A percentile compares a stretch with the other conserved stretches of the same genome.
These are phyloP conservation scores for Solioccasus polychromus DNA, from an alignment of 768 basidiomycete species.

Conservation along the genomic window DNA sequence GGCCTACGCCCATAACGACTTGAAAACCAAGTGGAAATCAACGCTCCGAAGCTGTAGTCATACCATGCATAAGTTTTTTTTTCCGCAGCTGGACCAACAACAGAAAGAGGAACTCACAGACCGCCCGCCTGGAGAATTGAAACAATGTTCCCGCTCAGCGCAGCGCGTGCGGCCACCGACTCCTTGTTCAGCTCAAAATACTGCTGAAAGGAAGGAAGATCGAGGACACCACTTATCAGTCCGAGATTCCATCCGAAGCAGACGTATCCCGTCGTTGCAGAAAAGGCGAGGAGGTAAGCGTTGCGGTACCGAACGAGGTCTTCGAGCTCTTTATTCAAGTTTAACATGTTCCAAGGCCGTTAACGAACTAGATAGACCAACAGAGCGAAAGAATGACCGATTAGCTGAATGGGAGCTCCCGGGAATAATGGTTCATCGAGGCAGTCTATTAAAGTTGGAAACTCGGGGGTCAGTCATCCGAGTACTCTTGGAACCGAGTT, in stretches of 20 bases:
- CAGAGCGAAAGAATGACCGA: too few species aligned
- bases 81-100: neutral
- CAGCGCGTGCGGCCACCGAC: slow-evolving; percentile 36
- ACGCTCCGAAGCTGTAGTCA: slow-evolving; percentile 45
- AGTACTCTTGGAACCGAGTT: too few species aligned
- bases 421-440: too few species aligned
- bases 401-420: too few species aligned
- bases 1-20: slow-evolving; percentile 45
- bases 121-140: slow-evolving; percentile 47
- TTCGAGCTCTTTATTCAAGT: slow-evolving; percentile 19
- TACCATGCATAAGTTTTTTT: too few species aligned
- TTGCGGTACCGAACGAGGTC: slow-evolving; percentile 41
- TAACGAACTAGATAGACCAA: too few species aligned
- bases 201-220: slow-evolving; percentile 43
- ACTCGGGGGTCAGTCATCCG: too few species aligned
- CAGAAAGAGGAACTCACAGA: slow-evolving; percentile 34
- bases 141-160: slow-evolving; percentile 51
- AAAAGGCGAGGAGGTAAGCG: slow-evolving; percentile 43
- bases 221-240: slow-evolving; percentile 48
- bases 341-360: too few species aligned
- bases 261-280: slow-evolving; percentile 46
- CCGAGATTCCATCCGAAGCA: slow-evolving; percentile 52
- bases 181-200: slow-evolving; percentile 47
- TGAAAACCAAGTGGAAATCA: slow-evolving; percentile 40
- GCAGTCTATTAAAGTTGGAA: neutral